Conservation (phyloP, 169 alveolate species). For the Eimeria sp. region DNA sequence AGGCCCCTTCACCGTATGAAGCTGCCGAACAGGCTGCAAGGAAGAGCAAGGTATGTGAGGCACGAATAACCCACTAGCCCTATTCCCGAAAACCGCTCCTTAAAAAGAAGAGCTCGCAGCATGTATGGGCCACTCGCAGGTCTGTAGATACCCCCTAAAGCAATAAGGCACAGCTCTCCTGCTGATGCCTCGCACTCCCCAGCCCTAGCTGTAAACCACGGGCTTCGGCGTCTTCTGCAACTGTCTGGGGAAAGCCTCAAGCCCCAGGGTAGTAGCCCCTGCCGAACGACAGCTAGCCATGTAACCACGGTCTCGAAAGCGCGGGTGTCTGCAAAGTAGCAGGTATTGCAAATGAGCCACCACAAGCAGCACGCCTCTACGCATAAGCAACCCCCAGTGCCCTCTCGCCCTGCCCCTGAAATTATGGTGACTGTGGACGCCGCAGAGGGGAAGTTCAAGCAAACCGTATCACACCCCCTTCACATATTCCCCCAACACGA, state of each 20-base stretch:
- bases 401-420: background rate
- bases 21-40: slow-evolving; percentile 22
- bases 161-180: slow-evolving; percentile 26
- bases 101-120: slow-evolving; percentile 27
- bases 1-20: slow-evolving; percentile 2
- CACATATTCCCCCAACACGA: background rate
- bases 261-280: background rate
- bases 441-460: background rate
- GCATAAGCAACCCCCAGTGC: background rate
- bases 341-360: background rate
- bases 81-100: background rate
- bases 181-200: slow-evolving; percentile 20
- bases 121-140: slow-evolving; percentile 10
- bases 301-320: background rate
- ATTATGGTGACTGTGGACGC: background rate
- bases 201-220: background rate
- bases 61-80: background rate
- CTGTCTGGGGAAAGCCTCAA: slow-evolving; percentile 5
- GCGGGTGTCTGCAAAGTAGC: background rate
- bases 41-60: background rate
- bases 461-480: background rate
- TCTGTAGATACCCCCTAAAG: background rate
- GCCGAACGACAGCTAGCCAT: background rate
- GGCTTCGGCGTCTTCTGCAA: slow-evolving; percentile 6
- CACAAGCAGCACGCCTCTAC: slow-evolving; percentile 6